Evolutionary conservation across 805 yeast species (phyloP).

Genomic region (Saturnispora hagleri): DNA sequence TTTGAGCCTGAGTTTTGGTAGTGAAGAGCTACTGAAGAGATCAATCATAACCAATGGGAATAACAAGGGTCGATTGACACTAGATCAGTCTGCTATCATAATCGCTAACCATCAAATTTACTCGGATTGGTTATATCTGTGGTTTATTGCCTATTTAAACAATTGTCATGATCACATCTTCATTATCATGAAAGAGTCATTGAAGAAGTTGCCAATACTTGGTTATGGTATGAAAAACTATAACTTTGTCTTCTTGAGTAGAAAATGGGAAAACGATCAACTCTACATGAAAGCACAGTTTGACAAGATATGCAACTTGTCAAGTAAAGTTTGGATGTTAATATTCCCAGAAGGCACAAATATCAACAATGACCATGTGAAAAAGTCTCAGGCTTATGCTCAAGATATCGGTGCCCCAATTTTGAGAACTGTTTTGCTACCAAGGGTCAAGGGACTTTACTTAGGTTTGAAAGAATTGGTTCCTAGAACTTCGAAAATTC

Average conservation of each 20-base stretch:
- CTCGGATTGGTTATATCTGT: constrained; percentile 84
- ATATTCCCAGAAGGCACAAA: constrained; percentile 96
- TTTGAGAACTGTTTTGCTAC: constrained; percentile 46
- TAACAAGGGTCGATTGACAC: constrained; percentile 10
- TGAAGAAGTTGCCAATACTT: constrained; percentile 58
- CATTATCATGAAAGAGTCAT: constrained; percentile 71
- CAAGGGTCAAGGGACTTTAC: constrained; percentile 74
- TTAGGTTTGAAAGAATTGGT: constrained; percentile 50
- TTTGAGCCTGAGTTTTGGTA: constrained; percentile 37
- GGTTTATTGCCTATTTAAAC: constrained; percentile 77
- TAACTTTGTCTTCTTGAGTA: constrained; percentile 66
- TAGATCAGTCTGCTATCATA: constrained; percentile 33
- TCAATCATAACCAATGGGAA: constrained; percentile 5
- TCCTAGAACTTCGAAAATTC: constrained; percentile 46
- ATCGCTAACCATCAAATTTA: constrained; percentile 92
- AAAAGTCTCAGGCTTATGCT: constrained; percentile 50
- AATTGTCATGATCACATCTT: constrained; percentile 53
- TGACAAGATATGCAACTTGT: constrained; percentile 33
- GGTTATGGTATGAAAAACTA: constrained; percentile 82
- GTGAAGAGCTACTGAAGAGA: constrained; percentile 7
- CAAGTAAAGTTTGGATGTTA: constrained; percentile 48
- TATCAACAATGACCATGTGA: constrained; percentile 54
- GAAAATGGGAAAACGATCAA: constrained; percentile 83
- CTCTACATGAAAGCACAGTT: constrained; percentile 46
- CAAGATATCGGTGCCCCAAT: constrained; percentile 42